Base-by-base conservation (phyloP, 2,329 filamentous ascomycete species). In the Coniochaeta sp. region DNA sequence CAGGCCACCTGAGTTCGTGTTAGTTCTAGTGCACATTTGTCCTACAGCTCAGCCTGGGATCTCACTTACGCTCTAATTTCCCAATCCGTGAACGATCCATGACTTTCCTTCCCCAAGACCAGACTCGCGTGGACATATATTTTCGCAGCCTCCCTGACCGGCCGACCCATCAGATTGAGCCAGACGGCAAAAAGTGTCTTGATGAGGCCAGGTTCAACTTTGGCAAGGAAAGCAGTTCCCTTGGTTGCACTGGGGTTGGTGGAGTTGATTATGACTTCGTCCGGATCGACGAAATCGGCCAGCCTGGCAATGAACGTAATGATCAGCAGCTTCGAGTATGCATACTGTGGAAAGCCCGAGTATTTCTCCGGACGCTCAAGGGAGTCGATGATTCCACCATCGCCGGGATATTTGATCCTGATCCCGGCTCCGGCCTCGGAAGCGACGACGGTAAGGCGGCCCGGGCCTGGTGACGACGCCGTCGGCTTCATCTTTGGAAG, bases 401-500 rank as follows among this genome's bases (percentile, higher is more conserved):
- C 57, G 9, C 60, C 32, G 6, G 64, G 59, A 2, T 64, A 64
- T 17, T 62, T 58, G 26, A 71, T 57, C 9, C 64, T 58, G 4
- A 62, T 57, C 62, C 60, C 65, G 26, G 59, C 62, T 7, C 62
- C 63, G 22, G 62, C 60, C 30, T 68, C 71, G 6, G 71, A 72
- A 12, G 61, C 62, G 3, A 73, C 67, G 16, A 72, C 60, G 16
- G 64, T 66, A 17, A 73, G 34, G 2, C 60, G 65, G 5, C 62
- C 62, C 1, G 67, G 65, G 30, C 57, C 56, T 16, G 44, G 61
- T 5, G 63, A 6, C 1, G 52, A 24, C 5, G 40, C 58, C 38
- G 60, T 65, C 9, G 62, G 44, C 55, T 67, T 66, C 4, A 72
- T 55, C 4, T 70, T 56, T 2, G 72, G 70, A 1, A 73, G 62